Evolutionary conservation across 1,139 yeast genomes (phyloP), one percentile per base, ranked within the genome.

Genomic region (Debaryomyces nepalensis): DNA sequence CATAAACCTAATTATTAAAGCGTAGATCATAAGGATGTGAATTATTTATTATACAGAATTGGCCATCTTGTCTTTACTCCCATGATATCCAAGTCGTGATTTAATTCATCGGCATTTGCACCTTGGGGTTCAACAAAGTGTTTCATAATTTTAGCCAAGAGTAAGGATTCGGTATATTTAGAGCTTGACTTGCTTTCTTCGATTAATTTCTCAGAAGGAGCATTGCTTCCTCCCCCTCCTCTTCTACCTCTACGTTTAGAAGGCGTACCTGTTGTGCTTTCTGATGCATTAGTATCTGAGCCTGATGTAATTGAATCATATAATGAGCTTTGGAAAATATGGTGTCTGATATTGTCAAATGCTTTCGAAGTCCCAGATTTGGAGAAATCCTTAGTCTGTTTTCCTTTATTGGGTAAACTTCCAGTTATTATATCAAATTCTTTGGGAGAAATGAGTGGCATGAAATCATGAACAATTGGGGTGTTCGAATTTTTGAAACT

Each of bases 71-170:
- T 59, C 15, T 57, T 50, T 23, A 72, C 57, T 1, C 75, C 75
- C 64, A 73, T 65, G 40, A 54, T 45, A 21, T 66, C 66, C 41
- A 73, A 61, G 53, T 73, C 79, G 37, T 57, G 51, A 12, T 46
- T 48, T 40, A 70, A 54, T 49, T 73, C 76, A 12, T 70, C 73
- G 6, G 55, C 51, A 37, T 51, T 64, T 3, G 67, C 72, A 18
- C 66, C 53, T 39, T 64, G 68, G 3, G 78, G 78, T 2, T 77
- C 77, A 18, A 50, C 51, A 44, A 70, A 73, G 44, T 71, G 75
- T 53, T 73, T 73, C 70, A 68, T 67, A 37, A 73, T 73, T 52
- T 66, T 69, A 3, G 77, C 76, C 42, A 73, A 59, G 21, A 73
- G 55, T 18, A 62, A 62, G 0, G 76, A 63, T 47, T 73, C 78